Base-by-base conservation (phyloP, 2,329 filamentous ascomycete species). In the Furcasterigmium sp. region DNA sequence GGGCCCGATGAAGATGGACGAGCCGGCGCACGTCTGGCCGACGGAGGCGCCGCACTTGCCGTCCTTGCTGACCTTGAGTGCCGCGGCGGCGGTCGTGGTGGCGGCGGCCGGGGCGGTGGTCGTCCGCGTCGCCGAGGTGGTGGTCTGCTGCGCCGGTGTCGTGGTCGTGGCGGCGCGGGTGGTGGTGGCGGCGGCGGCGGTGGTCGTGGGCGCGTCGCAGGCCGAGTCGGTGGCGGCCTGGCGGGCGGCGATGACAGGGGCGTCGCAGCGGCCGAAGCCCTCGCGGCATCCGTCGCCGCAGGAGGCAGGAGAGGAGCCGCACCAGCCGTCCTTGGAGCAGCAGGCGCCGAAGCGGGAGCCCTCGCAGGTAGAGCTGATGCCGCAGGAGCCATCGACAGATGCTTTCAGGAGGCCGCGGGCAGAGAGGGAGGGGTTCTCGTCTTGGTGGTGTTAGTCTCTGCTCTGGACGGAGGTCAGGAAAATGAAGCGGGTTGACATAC, bases 271-370 rank as follows among this genome's bases (percentile, higher is more conserved):
- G 9, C 60, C 60, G 39, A 58, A 63, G 2, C n/a, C 51, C 8
- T 52, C 36, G 38, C 61, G 56, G 45, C 60, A 63, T 4, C 60
- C 60, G 1, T 47, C 48, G 39, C 49, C 51, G 47, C 61, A 65
- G 47, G 15, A 29, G 13, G 18, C 11, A 23, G 9, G 23, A 19
- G 20, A 26, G 37, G 51, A 58, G 47, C 55, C 63, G 60, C 65
- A 70, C 46, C 51, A 68, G 11, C 65, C 65, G 41, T 60, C 61
- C 40, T 51, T 53, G 7, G 66, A 69, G 44, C 68, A 71, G 51
- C 68, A 70, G 50, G 57, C 56, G 3, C 64, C 64, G 29, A 59
- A 62, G 5, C 18, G 35, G 1, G 62, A 64, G 15, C 56, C 59
- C 39, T 57, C 51, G 43, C 68, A 70, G 10, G 59, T 62, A 9